phyloP scores from a whole-genome alignment of 768 basidiomycete genomes.

The Tulasnella sp. region DNA sequence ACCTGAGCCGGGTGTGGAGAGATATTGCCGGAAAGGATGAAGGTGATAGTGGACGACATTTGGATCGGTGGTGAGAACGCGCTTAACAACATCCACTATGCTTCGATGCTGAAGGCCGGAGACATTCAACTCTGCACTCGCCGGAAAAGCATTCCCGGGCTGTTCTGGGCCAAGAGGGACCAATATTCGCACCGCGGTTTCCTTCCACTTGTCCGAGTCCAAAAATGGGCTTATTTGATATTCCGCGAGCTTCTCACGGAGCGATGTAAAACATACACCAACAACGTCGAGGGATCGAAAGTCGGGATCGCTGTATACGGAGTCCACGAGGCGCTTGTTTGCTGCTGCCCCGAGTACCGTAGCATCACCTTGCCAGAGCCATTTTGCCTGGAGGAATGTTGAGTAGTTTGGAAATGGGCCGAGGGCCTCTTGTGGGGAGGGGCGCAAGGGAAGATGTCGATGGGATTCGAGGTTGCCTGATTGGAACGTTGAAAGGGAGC shows the following conservation, averaged over 20 bases:
- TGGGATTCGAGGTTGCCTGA: background rate
- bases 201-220: background rate
- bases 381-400: background rate
- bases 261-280: background rate
- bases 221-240: background rate
- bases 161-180: conserved; percentile 6
- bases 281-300: background rate
- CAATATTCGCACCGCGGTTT: background rate
- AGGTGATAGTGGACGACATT: background rate
- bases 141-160: no score
- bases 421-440: background rate
- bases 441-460: background rate
- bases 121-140: background rate
- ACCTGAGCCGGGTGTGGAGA: no score
- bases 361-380: background rate
- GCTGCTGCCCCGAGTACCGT: background rate
- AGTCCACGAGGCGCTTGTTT: background rate
- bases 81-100: background rate
- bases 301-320: background rate
- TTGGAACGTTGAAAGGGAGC: background rate
- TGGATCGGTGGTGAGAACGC: background rate
- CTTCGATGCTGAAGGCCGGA: background rate
- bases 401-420: conserved; percentile 9
- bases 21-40: conserved; percentile 6
- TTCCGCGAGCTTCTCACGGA: background rate